Percentiles rank a stretch among this genome's conserved stretches.
phyloP scores from a whole-genome alignment of 352 stramenopile species.

The Phytophthora capsici region DNA sequence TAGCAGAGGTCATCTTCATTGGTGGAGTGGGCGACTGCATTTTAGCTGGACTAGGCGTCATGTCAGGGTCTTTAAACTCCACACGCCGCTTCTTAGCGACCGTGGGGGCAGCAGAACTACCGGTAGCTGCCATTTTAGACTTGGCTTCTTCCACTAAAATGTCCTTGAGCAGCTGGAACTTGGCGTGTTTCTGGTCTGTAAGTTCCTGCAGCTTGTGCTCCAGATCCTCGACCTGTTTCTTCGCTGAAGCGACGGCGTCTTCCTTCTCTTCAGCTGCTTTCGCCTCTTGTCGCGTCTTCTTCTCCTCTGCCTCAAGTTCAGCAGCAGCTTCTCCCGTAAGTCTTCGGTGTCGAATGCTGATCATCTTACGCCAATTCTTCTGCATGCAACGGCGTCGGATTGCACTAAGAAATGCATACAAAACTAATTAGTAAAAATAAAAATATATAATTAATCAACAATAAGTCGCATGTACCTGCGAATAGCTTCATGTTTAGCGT shows the following conservation, averaged over 20 bases:
- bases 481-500: slow-evolving; percentile 58
- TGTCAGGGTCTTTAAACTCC: slow-evolving; percentile 29
- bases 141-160: slow-evolving; percentile 72
- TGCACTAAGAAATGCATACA: slow-evolving; percentile 41
- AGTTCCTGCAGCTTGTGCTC: slow-evolving; percentile 54
- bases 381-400: slow-evolving; percentile 74
- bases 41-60: slow-evolving; percentile 27
- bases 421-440: slow-evolving; percentile 3
- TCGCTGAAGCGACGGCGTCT: slow-evolving; percentile 31
- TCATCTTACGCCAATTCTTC: slow-evolving; percentile 86
- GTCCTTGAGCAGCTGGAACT: slow-evolving; percentile 78
- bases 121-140: slow-evolving; percentile 43
- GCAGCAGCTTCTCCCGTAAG: slow-evolving; percentile 23
- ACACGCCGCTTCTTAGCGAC: slow-evolving; percentile 45
- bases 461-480: slow-evolving; percentile 36
- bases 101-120: background rate
- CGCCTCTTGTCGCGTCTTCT: slow-evolving; percentile 1
- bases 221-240: slow-evolving; percentile 53
- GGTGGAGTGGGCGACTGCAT: slow-evolving; percentile 25
- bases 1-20: slow-evolving; percentile 1
- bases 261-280: slow-evolving; percentile 35
- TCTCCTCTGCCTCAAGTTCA: slow-evolving; percentile 13
- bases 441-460: slow-evolving; percentile 4
- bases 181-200: slow-evolving; percentile 73
- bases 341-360: slow-evolving; percentile 54